A percentile compares a stretch with the other conserved stretches of the same genome.
phyloP scores from a whole-genome alignment of 2,329 filamentous ascomycete genomes.

The Exophiala bonariae region DNA sequence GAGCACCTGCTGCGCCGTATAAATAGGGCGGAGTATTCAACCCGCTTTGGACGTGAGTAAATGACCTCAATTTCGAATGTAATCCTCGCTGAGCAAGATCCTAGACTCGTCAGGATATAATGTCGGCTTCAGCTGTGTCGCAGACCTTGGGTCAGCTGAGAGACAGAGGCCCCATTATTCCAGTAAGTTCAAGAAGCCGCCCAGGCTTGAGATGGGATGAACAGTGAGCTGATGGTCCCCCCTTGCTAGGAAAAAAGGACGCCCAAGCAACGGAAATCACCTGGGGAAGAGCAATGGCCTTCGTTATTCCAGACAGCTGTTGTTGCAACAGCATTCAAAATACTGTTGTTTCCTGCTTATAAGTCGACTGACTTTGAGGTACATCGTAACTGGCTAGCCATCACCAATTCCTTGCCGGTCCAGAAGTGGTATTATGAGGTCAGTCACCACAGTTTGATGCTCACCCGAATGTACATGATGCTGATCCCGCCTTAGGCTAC shows the following conservation, averaged over 20 bases:
- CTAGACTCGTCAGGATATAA: no score
- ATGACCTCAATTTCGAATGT: no score
- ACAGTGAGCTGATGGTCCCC: constrained; percentile 10
- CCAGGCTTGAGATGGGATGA: no score
- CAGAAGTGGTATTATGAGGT: constrained; percentile 93
- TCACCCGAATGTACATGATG: not conserved
- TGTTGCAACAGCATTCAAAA: constrained; percentile 83
- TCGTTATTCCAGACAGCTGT: constrained; percentile 86
- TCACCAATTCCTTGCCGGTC: constrained; percentile 84
- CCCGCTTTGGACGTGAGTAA: no score
- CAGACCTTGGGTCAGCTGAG: constrained; percentile 25
- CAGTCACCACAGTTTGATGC: constrained; percentile 22
- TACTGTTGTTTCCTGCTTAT: constrained; percentile 91
- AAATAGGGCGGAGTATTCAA: no score
- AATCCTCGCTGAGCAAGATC: no score
- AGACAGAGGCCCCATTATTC: constrained; percentile 19
- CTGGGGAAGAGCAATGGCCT: constrained; percentile 46
- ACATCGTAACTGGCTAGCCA: constrained; percentile 96
- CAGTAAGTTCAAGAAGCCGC: constrained; percentile 10
- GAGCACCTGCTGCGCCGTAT: no score
- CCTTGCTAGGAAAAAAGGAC: constrained; percentile 10
- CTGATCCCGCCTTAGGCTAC: constrained; percentile 60
- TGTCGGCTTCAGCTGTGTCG: constrained; percentile 26
- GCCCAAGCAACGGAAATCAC: constrained; percentile 7
- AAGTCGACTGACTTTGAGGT: constrained; percentile 99